phyloP scores from a whole-genome alignment of 768 basidiomycete genomes.

The Pulveroboletus sp. region DNA sequence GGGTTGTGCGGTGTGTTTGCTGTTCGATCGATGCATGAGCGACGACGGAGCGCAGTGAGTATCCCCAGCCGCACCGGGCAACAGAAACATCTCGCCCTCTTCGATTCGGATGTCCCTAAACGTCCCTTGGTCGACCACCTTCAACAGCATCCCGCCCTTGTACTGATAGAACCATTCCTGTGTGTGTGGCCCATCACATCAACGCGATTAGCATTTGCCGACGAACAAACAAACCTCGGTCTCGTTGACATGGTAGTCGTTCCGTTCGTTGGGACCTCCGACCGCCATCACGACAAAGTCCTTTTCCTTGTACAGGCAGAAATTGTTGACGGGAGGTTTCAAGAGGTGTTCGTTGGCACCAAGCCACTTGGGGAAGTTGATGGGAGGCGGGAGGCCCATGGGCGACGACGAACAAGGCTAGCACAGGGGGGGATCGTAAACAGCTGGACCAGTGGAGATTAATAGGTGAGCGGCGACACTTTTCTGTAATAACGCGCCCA shows the following conservation, averaged over 20 bases:
- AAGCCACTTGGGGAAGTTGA: constrained; percentile 91
- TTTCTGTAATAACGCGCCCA: too few species aligned
- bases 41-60: background rate
- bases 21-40: constrained; percentile 26
- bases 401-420: background rate
- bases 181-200: background rate
- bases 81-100: constrained; percentile 95
- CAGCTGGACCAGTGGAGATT: too few species aligned
- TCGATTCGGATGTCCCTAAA: constrained; percentile 86
- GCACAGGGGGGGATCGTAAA: too few species aligned
- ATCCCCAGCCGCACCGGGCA: constrained; percentile 63
- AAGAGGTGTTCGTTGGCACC: constrained; percentile 72
- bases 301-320: constrained; percentile 71
- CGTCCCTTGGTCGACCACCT: constrained; percentile 72
- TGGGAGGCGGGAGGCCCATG: constrained; percentile 75
- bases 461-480: too few species aligned
- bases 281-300: constrained; percentile 96
- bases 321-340: constrained; percentile 91
- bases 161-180: constrained; percentile 99
- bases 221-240: constrained; percentile 59
- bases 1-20: constrained; percentile 97
- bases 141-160: constrained; percentile 88
- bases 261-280: constrained; percentile 91
- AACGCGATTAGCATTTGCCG: background rate
- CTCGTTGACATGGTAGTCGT: constrained; percentile 94